Conservation (phyloP, 805 yeast genomes). For the Ogataea siamensis region DNA sequence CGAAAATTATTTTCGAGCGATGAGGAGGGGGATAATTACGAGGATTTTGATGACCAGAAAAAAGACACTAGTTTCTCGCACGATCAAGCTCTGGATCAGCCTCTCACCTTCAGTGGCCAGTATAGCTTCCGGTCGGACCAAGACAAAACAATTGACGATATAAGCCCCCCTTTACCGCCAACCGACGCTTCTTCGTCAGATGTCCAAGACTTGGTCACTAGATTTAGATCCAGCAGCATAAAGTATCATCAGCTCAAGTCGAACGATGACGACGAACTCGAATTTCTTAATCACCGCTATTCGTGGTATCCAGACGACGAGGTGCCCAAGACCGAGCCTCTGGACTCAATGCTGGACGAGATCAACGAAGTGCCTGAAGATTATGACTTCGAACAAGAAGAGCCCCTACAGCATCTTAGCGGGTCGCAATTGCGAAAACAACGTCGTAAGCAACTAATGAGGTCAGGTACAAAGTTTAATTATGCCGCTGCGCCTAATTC, state of each 20-base stretch:
- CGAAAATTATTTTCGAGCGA: slow-evolving; percentile 36
- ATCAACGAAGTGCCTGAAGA: slow-evolving; percentile 38
- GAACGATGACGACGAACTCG: slow-evolving; percentile 18
- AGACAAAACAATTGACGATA: slow-evolving; percentile 16
- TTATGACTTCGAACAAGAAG: slow-evolving; percentile 28
- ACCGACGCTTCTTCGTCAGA: slow-evolving; percentile 15
- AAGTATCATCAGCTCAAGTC: slow-evolving; percentile 24
- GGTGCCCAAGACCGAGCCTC: slow-evolving; percentile 4
- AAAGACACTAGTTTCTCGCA: too few species aligned
- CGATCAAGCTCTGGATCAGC: too few species aligned
- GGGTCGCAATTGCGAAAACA: slow-evolving; percentile 6
- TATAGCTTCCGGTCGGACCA: slow-evolving; percentile 17
- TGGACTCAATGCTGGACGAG: slow-evolving; percentile 35
- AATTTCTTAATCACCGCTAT: slow-evolving; percentile 22
- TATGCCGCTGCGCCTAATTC: background rate
- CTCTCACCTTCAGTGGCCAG: slow-evolving; percentile 2
- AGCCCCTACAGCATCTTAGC: slow-evolving; percentile 1
- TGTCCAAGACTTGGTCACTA: slow-evolving; percentile 4
- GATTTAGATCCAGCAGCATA: slow-evolving; percentile 11
- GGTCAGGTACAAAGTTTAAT: slow-evolving; percentile 2
- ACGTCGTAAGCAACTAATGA: slow-evolving; percentile 10
- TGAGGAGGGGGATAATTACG: slow-evolving; percentile 19
- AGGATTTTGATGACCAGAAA: slow-evolving; percentile 10
- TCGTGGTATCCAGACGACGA: slow-evolving; percentile 34
- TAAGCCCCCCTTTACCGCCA: slow-evolving; percentile 17